Evolutionary conservation across 352 stramenopile genomes (phyloP).

Genomic region (Pythium insidiosum): DNA sequence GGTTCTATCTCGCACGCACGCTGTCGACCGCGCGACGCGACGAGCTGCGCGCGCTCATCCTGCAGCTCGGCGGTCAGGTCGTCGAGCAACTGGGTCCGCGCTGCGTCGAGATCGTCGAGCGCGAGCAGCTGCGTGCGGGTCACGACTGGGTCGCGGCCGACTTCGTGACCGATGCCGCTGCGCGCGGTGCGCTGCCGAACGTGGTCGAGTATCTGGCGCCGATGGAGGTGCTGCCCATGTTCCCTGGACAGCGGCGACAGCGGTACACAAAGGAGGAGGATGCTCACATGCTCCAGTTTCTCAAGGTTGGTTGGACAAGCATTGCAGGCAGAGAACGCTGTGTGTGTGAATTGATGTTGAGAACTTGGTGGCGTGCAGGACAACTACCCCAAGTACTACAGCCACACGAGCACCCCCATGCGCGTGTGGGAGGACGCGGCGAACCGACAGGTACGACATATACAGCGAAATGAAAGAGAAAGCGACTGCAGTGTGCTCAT

Average conservation of each 20-base stretch:
- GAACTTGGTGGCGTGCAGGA: no score
- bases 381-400: constrained; percentile 6
- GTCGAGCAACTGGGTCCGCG: background rate
- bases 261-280: constrained; percentile 36
- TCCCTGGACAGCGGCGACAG: no score
- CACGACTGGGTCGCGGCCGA: constrained; percentile 30
- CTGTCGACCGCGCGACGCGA: constrained; percentile 15
- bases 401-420: constrained; percentile 1
- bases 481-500: no score
- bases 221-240: background rate
- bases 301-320: constrained; percentile 14
- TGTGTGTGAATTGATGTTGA: no score
- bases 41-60: constrained; percentile 20
- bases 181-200: constrained; percentile 18
- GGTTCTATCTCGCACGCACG: constrained; percentile 29
- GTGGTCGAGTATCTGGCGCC: constrained; percentile 25
- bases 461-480: no score
- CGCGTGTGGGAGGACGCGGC: constrained; percentile 10
- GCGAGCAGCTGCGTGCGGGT: constrained; percentile 13
- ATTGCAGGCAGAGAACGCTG: no score
- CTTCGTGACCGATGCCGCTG: constrained; percentile 18
- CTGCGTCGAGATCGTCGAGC: constrained; percentile 35
- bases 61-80: constrained; percentile 27
- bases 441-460: constrained; percentile 3
- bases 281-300: constrained; percentile 39